These are phyloP conservation scores for Penicillium cosmopolitanum DNA, from an alignment of 495 filamentous ascomycete genomes.

Conservation along the genomic window DNA sequence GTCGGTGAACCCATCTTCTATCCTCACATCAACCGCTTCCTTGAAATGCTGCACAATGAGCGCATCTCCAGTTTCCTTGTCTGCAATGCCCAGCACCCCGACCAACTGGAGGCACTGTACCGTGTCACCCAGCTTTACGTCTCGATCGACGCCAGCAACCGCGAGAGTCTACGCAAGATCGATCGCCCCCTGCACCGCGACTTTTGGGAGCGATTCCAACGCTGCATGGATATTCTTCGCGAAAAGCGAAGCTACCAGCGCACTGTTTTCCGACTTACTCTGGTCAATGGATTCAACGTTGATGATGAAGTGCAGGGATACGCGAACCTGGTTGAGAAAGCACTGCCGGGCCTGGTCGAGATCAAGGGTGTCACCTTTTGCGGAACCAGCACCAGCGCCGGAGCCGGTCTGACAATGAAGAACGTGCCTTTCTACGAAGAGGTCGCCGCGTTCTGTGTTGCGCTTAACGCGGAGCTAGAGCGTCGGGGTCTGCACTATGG, in stretches of 20 bases:
- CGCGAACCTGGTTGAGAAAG: slow-evolving; percentile 82
- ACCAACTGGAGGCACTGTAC: slow-evolving; percentile 77
- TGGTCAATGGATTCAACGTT: slow-evolving; percentile 96
- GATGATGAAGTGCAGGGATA: slow-evolving; percentile 92
- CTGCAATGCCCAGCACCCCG: slow-evolving; percentile 97
- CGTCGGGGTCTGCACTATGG: slow-evolving; percentile 77
- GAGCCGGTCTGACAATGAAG: slow-evolving; percentile 87
- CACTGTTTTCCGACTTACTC: slow-evolving; percentile 92
- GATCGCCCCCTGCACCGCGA: slow-evolving; percentile 92
- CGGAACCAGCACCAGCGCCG: slow-evolving; percentile 78
- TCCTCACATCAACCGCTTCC: slow-evolving; percentile 91
- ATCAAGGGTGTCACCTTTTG: slow-evolving; percentile 97
- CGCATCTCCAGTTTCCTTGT: slow-evolving; percentile 93
- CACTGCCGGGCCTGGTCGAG: slow-evolving; percentile 87
- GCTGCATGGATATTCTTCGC: slow-evolving; percentile 86
- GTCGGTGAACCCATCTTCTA: slow-evolving; percentile 99
- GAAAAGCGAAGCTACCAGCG: slow-evolving; percentile 80
- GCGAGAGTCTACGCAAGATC: slow-evolving; percentile 82
- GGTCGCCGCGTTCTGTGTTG: slow-evolving; percentile 76
- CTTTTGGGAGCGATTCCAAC: slow-evolving; percentile 94
- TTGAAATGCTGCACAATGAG: slow-evolving; percentile 77
- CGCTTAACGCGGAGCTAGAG: slow-evolving; percentile 66
- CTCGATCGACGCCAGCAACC: slow-evolving; percentile 90
- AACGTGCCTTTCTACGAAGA: slow-evolving; percentile 96
- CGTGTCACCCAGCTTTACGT: slow-evolving; percentile 95